Conservation (phyloP, 768 basidiomycete species). For the Podaxis pistillaris region DNA sequence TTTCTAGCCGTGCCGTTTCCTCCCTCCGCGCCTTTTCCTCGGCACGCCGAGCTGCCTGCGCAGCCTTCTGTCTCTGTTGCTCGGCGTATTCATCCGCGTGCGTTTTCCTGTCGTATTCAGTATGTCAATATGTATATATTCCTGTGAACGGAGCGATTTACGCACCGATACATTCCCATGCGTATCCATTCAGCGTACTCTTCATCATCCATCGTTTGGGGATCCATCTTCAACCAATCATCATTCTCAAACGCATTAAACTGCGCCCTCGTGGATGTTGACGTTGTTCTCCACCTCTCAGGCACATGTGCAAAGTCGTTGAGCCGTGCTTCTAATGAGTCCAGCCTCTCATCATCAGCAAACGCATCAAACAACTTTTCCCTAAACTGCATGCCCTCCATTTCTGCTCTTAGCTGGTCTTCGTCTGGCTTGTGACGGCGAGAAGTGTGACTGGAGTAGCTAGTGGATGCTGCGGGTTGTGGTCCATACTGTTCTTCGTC, state of each 20-base stretch:
- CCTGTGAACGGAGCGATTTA: background rate
- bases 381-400: slow-evolving; percentile 66
- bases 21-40: slow-evolving; percentile 52
- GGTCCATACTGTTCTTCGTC: slow-evolving; percentile 28
- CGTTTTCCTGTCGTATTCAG: slow-evolving; percentile 47
- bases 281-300: slow-evolving; percentile 54
- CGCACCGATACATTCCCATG: slow-evolving; percentile 80
- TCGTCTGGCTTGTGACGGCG: slow-evolving; percentile 36
- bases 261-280: slow-evolving; percentile 22
- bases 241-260: slow-evolving; percentile 29
- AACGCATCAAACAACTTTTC: slow-evolving; percentile 74
- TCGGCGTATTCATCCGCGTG: slow-evolving; percentile 69
- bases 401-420: slow-evolving; percentile 47
- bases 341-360: slow-evolving; percentile 70
- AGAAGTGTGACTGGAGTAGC: slow-evolving; percentile 13
- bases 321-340: slow-evolving; percentile 58
- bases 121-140: slow-evolving; percentile 3
- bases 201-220: slow-evolving; percentile 70
- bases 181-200: slow-evolving; percentile 88
- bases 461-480: slow-evolving; percentile 18
- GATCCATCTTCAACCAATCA: slow-evolving; percentile 42
- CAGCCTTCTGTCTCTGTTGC: slow-evolving; percentile 52
- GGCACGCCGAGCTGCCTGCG: slow-evolving; percentile 48
- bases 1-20: slow-evolving; percentile 53
- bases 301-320: slow-evolving; percentile 75